phyloP scores from a whole-genome alignment of 1,284 basidiomycete species.

The Heliocybe sulcata region DNA sequence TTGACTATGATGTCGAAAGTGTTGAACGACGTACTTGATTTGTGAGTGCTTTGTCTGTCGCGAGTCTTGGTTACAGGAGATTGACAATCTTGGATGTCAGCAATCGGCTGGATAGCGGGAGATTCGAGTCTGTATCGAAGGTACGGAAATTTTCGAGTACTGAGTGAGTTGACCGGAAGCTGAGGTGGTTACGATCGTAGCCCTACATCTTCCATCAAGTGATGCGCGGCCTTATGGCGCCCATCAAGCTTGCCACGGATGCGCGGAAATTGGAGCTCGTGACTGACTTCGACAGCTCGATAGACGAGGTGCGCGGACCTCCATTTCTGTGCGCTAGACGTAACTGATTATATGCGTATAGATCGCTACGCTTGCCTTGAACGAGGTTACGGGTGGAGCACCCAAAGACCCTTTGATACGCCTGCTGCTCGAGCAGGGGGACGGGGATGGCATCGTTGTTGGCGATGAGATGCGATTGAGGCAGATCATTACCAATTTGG shows the following conservation, averaged over 20 bases:
- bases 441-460: slow-evolving; percentile 59
- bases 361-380: slow-evolving; percentile 49
- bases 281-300: slow-evolving; percentile 63
- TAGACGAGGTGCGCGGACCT: slow-evolving; percentile 51
- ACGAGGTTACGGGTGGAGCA: slow-evolving; percentile 47
- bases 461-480: slow-evolving; percentile 78
- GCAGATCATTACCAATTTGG: slow-evolving; percentile 75
- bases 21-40: slow-evolving; percentile 11
- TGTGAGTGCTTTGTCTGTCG: slow-evolving; percentile 6
- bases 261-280: slow-evolving; percentile 64
- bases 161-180: too few relatives aligned
- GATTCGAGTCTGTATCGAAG: slow-evolving; percentile 64
- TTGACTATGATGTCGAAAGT: slow-evolving; percentile 90
- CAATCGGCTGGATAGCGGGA: slow-evolving; percentile 73
- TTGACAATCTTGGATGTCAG: slow-evolving; percentile 11
- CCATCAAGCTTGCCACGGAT: slow-evolving; percentile 69
- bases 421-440: slow-evolving; percentile 32
- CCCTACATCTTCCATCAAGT: slow-evolving; percentile 83
- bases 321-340: background rate
- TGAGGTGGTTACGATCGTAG: slow-evolving; percentile 9
- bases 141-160: background rate
- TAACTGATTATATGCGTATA: slow-evolving; percentile 11
- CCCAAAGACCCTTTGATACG: slow-evolving; percentile 27
- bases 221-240: slow-evolving; percentile 74
- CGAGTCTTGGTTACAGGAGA: slow-evolving; percentile 2